Base-by-base conservation (phyloP, 306 rosid genomes). In the Leucaena leucocephala region DNA sequence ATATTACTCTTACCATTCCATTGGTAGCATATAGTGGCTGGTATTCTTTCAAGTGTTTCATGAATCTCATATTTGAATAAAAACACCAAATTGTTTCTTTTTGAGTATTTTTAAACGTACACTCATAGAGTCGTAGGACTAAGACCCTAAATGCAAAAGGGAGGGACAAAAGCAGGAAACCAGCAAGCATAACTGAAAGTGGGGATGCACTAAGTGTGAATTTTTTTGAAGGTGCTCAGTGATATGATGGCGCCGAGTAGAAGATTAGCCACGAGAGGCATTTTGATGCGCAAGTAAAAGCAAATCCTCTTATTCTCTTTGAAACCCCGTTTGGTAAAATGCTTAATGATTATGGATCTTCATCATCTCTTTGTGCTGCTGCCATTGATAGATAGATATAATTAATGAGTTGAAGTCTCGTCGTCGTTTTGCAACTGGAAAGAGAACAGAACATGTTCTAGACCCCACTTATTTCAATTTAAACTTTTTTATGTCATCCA, bases 391-490 rank as follows among this genome's bases (percentile, higher is more conserved):
- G 4, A 27, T 27, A 27, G 27, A 27, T 27, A 50, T 50, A 16
- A 50, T 50, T 16, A n/a, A 16, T 2, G 58, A 50, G 5, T 5
- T 50, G 27, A 27, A 70, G 33, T 58, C 68, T 78, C 84, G 62
- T 64, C 72, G 78, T 76, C 81, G 80, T 78, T 42, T 79, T 76
- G 84, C 84, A 77, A 52, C 34, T 72, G 73, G 84, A 68, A 74
- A 82, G 76, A 43, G 16, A 13, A 80, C 81, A 72, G 82, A 86
- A 81, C 83, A 80, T 81, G 85, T 86, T 86, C 27, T 64, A 54
- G 81, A 67, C 79, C 89, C 85, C 87, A 83, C 79, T 68, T 75
- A 78, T 58, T 48, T 38, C 52, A 67, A 67, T 73, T 76, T 78
- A 39, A 71, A 71, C 80, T 80, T 1, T 27, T 27, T 27, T 84